phyloP scores from a whole-genome alignment of 441 rosid genomes.

The Pelargonium hybrid region DNA sequence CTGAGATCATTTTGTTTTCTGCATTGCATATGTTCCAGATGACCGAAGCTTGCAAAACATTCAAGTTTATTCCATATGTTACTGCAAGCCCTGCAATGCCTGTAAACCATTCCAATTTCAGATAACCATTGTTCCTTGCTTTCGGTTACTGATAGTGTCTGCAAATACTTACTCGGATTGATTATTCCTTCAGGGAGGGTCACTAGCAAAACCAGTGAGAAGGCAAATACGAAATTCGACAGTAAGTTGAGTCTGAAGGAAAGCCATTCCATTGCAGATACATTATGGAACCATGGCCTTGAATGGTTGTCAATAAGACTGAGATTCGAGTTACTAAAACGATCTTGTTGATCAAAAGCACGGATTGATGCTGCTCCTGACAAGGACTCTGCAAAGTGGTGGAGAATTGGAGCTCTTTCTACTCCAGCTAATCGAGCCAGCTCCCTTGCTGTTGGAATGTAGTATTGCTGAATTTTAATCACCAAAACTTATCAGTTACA shows the following conservation, averaged over 20 bases:
- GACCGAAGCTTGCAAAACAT: conserved; percentile 76
- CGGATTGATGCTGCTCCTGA: conserved; percentile 91
- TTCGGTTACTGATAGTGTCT: background rate
- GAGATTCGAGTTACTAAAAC: conserved; percentile 61
- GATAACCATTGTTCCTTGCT: conserved; percentile 8
- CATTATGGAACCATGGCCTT: conserved; percentile 91
- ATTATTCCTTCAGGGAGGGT: conserved; percentile 91
- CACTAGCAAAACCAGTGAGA: conserved; percentile 78
- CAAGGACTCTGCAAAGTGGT: conserved; percentile 90
- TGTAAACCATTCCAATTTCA: conserved; percentile 23
- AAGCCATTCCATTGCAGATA: conserved; percentile 97
- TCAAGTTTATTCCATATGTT: conserved; percentile 84
- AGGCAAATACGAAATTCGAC: conserved; percentile 89
- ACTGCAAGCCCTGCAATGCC: conserved; percentile 96
- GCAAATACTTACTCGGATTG: conserved; percentile 67
- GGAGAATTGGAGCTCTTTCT: conserved; percentile 90
- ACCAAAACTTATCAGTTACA: background rate
- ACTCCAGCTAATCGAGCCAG: conserved; percentile 80
- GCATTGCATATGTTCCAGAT: conserved; percentile 95
- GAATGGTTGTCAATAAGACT: conserved; percentile 66
- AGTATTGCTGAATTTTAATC: conserved; percentile 54
- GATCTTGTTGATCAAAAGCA: conserved; percentile 68
- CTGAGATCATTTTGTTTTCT: conserved; percentile 90
- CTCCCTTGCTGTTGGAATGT: conserved; percentile 94
- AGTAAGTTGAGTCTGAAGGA: conserved; percentile 79